Conservation (phyloP, 768 basidiomycete genomes). For the Tylopilus sp. region DNA sequence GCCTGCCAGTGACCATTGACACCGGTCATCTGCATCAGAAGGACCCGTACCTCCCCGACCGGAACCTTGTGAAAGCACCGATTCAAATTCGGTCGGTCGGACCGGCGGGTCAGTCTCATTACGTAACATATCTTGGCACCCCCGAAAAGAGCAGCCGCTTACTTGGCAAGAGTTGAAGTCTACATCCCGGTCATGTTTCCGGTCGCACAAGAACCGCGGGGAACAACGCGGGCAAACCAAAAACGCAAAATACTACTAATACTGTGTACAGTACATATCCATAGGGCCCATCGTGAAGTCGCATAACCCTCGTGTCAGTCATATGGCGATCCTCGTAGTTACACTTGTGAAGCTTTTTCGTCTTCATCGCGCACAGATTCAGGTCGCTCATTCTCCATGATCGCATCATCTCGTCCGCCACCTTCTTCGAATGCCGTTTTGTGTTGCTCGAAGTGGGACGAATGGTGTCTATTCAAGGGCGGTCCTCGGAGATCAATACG, state of each 20-base stretch:
- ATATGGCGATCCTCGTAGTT: neutral
- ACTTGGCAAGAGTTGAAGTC: too few relatives aligned
- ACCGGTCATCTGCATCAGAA: too few relatives aligned
- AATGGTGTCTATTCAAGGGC: constrained; percentile 51
- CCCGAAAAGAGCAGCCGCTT: too few relatives aligned
- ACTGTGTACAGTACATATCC: neutral
- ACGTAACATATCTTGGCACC: too few relatives aligned
- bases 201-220: neutral
- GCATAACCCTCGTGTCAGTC: neutral
- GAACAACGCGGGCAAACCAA: neutral
- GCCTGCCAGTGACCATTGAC: too few relatives aligned
- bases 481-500: neutral
- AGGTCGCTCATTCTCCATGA: constrained; percentile 19
- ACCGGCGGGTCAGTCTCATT: too few relatives aligned
- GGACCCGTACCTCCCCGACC: too few relatives aligned
- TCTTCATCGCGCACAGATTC: constrained; percentile 11
- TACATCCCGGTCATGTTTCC: neutral
- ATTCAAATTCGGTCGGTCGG: too few relatives aligned
- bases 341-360: constrained; percentile 19
- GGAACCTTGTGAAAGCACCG: too few relatives aligned
- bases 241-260: neutral
- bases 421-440: constrained; percentile 79
- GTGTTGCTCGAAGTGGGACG: constrained; percentile 80
- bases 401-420: constrained; percentile 51
- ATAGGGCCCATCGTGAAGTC: neutral